phyloP scores from a whole-genome alignment of 257 asterid genomes.

The Scutellaria barbata region DNA sequence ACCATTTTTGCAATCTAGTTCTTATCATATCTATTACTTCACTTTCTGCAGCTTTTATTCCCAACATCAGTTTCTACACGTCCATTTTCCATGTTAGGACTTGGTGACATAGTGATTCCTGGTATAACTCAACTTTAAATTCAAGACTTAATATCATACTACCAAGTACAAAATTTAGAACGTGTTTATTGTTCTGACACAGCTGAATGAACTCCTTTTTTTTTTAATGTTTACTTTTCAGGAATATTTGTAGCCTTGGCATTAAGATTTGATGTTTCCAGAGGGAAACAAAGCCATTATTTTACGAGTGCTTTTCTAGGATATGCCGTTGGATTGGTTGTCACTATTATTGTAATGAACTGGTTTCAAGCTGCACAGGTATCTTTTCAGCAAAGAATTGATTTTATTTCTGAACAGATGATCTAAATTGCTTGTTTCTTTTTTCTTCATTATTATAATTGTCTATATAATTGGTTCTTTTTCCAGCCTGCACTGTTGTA shows the following conservation, averaged over 20 bases:
- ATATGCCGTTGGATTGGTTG: slow-evolving; percentile 68
- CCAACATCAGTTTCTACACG: slow-evolving; percentile 83
- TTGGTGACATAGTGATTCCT: slow-evolving; percentile 97
- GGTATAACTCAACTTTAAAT: slow-evolving; percentile 51
- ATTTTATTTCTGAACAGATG: background rate
- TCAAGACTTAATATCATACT: background rate
- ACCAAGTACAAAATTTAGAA: no score
- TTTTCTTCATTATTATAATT: slow-evolving; percentile 14
- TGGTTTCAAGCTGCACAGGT: slow-evolving; percentile 99
- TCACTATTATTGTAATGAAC: slow-evolving; percentile 87
- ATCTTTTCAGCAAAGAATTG: background rate
- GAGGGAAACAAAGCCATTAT: slow-evolving; percentile 79
- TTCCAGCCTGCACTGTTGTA: slow-evolving; percentile 91
- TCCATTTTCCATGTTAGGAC: slow-evolving; percentile 98
- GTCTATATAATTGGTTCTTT: slow-evolving; percentile 19
- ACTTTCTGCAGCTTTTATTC: slow-evolving; percentile 77
- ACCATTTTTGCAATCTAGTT: background rate
- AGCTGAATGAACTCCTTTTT: no score
- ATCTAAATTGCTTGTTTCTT: no score
- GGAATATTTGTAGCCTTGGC: slow-evolving; percentile 99
- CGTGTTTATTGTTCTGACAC: no score
- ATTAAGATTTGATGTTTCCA: slow-evolving; percentile 85
- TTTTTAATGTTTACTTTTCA: slow-evolving; percentile 36
- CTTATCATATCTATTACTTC: background rate
- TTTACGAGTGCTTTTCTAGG: slow-evolving; percentile 93